Evolutionary conservation across 225 moss, liverwort and hornwort genomes (phyloP), one percentile per base, ranked within the genome.

Genomic region (Pleurozium schreberi): DNA sequence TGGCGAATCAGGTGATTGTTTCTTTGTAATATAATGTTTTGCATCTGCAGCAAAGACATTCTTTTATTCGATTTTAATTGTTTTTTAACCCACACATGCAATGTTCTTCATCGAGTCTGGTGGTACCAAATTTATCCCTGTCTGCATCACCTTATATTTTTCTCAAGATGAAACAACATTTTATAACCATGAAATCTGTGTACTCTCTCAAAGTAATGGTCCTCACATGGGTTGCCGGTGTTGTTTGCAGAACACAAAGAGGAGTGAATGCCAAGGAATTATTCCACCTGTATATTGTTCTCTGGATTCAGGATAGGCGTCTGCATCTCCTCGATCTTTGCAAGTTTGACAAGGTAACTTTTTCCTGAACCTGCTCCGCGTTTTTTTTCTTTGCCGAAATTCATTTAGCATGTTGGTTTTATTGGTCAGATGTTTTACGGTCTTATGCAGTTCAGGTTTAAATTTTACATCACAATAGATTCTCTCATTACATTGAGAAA

Each of bases 231-330:
- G 80, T 64, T 89, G 31, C 55, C 50, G 90, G 74, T 87, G 73
- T 86, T 60, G 59, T 77, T 82, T 84, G 81, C 95, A 98, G 98
- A 81, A 92, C 94, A 78, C 94, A 93, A 31, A 94, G 95, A 92
- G 98, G 98, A 65, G 94, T 97, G 57, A 95, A 97, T 90, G 96
- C 97, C 75, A 96, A 95, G 83, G 97, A 96, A 16, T 90, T 98
- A 11, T 98, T 98, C 87, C 97, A 98, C 91, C 75, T 98, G 73
- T 98, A 98, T 63, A 95, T 97, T 83, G 98, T 98, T 43, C 93
- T 98, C 73, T 98, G 98, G 97, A 97, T 98, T 87, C 98, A 97
- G 90, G 98, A 98, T 92, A 98, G 96, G 91, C 96, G 96, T 38
- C 94, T 98, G 59, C 97, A 96, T 80, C 94, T 98, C 61, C 93